Conservation (phyloP, 768 basidiomycete species). For the Suillus subalutaceus region DNA sequence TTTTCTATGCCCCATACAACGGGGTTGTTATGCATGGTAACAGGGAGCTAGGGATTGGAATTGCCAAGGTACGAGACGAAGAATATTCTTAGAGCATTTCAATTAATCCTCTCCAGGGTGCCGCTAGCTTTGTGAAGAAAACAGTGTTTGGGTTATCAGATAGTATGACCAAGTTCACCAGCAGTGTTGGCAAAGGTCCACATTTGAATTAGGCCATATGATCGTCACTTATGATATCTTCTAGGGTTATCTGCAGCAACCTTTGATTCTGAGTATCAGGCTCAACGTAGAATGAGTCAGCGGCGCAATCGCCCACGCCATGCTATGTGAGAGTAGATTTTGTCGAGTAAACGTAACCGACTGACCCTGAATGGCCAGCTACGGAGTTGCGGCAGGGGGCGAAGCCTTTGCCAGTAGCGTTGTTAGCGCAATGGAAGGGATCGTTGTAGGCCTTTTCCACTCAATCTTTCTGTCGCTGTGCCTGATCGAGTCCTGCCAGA, state of each 20-base stretch:
- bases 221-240: constrained; percentile 2
- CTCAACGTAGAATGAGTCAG: constrained; percentile 82
- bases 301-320: constrained; percentile 94
- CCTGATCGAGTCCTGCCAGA: constrained; percentile 45
- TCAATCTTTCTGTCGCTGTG: constrained; percentile 7
- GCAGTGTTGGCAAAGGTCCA: constrained; percentile 92
- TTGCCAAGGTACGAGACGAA: constrained; percentile 71
- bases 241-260: constrained; percentile 94
- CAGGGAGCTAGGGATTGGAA: constrained; percentile 89
- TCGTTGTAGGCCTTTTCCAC: constrained; percentile 61
- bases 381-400: constrained; percentile 94
- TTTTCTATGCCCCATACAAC: constrained; percentile 98
- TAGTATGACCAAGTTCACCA: constrained; percentile 97
- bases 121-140: constrained; percentile 98
- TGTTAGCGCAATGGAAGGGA: constrained; percentile 94
- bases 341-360: neutral
- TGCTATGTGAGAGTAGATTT: constrained; percentile 66
- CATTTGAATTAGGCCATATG: neutral
- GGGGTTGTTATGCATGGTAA: constrained; percentile 97
- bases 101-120: constrained; percentile 62
- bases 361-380: constrained; percentile 46
- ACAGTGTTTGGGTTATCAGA: constrained; percentile 96
- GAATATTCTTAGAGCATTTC: neutral
- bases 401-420: constrained; percentile 93
- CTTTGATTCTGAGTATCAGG: constrained; percentile 95